Percentiles rank a stretch among this genome's conserved stretches.
Evolutionary conservation across 345 rosid genomes (phyloP).

Genomic region (Eucalyptus erythrocorys): DNA sequence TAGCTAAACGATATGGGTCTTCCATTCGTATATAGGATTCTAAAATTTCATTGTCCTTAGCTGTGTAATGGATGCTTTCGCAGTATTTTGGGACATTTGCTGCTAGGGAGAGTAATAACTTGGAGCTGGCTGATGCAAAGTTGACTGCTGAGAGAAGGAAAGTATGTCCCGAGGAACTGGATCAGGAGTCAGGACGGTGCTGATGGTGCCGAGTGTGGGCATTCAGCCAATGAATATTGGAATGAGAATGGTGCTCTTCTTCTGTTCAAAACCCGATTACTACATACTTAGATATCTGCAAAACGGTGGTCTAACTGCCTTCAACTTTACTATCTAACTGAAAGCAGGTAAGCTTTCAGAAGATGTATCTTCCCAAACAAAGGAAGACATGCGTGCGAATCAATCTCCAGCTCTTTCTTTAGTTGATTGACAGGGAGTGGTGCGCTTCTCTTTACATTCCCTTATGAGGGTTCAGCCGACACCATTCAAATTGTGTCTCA

Average conservation of each 20-base stretch:
- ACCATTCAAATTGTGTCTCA: slow-evolving; percentile 35
- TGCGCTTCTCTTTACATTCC: slow-evolving; percentile 56
- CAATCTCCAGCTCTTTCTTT: slow-evolving; percentile 42
- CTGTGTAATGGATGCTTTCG: not conserved
- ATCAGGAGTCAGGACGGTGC: not conserved
- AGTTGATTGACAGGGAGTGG: slow-evolving; percentile 78
- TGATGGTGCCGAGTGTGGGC: not conserved
- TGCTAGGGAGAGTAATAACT: not conserved
- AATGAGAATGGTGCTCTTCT: not conserved
- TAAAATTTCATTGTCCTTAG: not conserved
- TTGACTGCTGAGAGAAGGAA: slow-evolving; percentile 36
- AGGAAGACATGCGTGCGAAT: slow-evolving; percentile 3
- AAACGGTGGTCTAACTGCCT: not conserved
- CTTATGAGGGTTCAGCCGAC: slow-evolving; percentile 18
- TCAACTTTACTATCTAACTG: not conserved
- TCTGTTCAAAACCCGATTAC: not conserved
- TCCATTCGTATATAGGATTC: not conserved
- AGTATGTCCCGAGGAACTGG: slow-evolving; percentile 15
- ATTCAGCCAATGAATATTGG: not conserved
- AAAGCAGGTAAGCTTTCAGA: slow-evolving; percentile 12
- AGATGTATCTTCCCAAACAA: slow-evolving; percentile 3
- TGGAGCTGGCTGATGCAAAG: not conserved
- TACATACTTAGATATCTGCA: not conserved
- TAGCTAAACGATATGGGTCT: not conserved
- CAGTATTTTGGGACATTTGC: not conserved